Base-by-base conservation (phyloP, 148 eudicot species). In the Arctostaphylos glauca region DNA sequence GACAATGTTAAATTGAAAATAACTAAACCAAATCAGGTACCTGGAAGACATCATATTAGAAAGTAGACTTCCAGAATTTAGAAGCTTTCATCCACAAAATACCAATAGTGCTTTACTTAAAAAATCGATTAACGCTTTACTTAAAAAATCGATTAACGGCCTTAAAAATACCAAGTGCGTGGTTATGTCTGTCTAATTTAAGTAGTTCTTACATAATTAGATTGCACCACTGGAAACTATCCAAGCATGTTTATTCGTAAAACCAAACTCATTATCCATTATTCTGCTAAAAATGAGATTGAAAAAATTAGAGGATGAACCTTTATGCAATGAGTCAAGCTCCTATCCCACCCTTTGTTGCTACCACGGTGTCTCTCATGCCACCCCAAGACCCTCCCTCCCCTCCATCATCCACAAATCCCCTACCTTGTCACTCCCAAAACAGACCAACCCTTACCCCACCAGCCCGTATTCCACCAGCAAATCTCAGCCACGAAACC, bases 1-100 rank as follows among this genome's bases (percentile, higher is more conserved):
- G 91, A 38, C 66, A 81, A 73, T 43, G 52, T 49, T 19, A 72
- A 8, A 80, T 76, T 52, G 46, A 13, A 43, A 80, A 64, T 6
- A 19, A 12, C 25, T 55, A 77, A 74, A 3, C 10, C 77, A 70
- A 70, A 78, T 43, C 52, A 43, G 58, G 21, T 15, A 14, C 14
- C 60, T 16, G 5, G 48, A 76, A 52, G 41, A 19, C 55, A 60
- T 60, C 9, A 56, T 19, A 78, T 58, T 60, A 48, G 71, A 43
- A 66, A 66, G 18, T 9, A 44, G 3, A 25, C 38, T 18, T 12
- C 16, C 38, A 41, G 5, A 44, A n/a, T n/a, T 53, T 25, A 25
- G 23, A 16, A 14, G 44, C 14, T 52, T 21, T 49, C 41, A 49
- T 74, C 55, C 4, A 6, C 46, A 10, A 74, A 66, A 66, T 23